phyloP scores from a whole-genome alignment of 2,329 filamentous ascomycete species.

The Phialophora macrospora region DNA sequence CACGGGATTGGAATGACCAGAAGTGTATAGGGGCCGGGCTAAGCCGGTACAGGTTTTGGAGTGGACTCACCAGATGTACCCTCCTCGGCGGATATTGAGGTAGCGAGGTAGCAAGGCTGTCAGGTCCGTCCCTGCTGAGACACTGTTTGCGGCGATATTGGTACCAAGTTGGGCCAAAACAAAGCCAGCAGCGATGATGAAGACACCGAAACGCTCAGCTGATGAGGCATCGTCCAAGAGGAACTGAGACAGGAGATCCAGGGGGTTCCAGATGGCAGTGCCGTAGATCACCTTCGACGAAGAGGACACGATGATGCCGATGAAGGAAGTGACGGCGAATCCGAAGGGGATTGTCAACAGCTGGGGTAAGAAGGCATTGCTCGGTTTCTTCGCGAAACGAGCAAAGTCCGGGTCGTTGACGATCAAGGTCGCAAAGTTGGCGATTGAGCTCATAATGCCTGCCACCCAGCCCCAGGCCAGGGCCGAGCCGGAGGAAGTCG shows the following conservation, averaged over 20 bases:
- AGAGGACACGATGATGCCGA: constrained; percentile 48
- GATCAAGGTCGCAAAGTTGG: constrained; percentile 89
- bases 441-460: constrained; percentile 85
- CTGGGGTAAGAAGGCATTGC: constrained; percentile 40
- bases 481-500: constrained; percentile 66
- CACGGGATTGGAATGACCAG: not conserved
- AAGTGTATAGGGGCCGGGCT: not conserved
- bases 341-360: constrained; percentile 36
- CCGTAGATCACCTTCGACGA: constrained; percentile 45
- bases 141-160: constrained; percentile 55
- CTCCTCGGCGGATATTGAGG: constrained; percentile 62
- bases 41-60: not conserved
- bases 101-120: constrained; percentile 58
- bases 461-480: constrained; percentile 83
- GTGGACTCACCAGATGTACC: constrained; percentile 47
- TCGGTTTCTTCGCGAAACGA: constrained; percentile 64
- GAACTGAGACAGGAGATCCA: constrained; percentile 47
- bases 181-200: constrained; percentile 54
- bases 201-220: constrained; percentile 51
- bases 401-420: constrained; percentile 67
- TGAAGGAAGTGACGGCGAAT: constrained; percentile 38
- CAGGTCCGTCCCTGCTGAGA: constrained; percentile 61
- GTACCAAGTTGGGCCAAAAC: constrained; percentile 55
- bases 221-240: constrained; percentile 45
- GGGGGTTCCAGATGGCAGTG: constrained; percentile 52